Conservation (phyloP, 192 early-diverging fungal genomes). For the Rhizophagus sp. region DNA sequence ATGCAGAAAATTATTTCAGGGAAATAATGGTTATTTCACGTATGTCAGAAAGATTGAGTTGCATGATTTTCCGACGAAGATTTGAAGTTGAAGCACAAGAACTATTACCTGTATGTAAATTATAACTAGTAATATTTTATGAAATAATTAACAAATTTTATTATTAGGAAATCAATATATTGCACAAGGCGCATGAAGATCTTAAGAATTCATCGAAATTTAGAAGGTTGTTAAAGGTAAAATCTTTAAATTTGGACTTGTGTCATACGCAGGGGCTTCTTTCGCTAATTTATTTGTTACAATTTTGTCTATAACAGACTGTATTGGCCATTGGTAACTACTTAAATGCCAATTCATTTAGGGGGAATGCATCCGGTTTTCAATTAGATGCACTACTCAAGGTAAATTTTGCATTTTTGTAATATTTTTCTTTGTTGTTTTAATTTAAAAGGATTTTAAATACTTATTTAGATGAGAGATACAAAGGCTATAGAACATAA, state of each 20-base stretch:
- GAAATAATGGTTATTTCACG: constrained; percentile 55
- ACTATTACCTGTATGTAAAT: constrained; percentile 44
- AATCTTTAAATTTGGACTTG: not conserved
- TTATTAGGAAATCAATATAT: constrained; percentile 47
- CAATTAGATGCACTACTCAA: constrained; percentile 56
- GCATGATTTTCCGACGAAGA: constrained; percentile 55
- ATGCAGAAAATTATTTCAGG: constrained; percentile 58
- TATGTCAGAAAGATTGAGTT: constrained; percentile 48
- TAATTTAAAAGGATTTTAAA: not conserved
- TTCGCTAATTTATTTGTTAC: no score
- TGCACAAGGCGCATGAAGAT: constrained; percentile 49
- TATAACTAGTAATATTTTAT: no score
- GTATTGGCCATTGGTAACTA: constrained; percentile 58
- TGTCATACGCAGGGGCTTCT: no score
- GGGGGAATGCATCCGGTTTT: constrained; percentile 61
- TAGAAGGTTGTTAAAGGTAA: constrained; percentile 54
- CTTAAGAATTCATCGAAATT: constrained; percentile 44
- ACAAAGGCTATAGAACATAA: constrained; percentile 51
- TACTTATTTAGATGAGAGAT: constrained; percentile 47
- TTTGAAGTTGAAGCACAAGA: constrained; percentile 54
- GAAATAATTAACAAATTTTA: not conserved
- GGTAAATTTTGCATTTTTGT: constrained; percentile 34
- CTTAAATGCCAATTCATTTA: constrained; percentile 53
- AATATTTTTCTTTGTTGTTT: not conserved
- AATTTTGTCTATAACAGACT: constrained; percentile 35